Evolutionary conservation across 2,329 filamentous ascomycete species (phyloP).

Genomic region (Lachnellula hyalina): DNA sequence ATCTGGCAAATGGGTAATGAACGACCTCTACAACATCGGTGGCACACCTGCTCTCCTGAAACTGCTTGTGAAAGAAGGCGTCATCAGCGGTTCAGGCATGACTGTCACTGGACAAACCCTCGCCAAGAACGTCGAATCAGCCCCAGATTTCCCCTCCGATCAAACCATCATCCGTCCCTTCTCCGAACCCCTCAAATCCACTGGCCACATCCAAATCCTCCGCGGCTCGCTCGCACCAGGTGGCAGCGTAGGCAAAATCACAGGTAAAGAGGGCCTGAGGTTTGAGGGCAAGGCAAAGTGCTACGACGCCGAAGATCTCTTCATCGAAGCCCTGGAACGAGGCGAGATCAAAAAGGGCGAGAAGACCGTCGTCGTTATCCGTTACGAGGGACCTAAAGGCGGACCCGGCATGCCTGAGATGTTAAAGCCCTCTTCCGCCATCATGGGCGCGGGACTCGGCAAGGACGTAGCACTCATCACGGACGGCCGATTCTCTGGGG

Average conservation of each 20-base stretch:
- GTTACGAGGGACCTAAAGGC: slow-evolving; percentile 69
- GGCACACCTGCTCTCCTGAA: slow-evolving; percentile 54
- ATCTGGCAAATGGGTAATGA: slow-evolving; percentile 60
- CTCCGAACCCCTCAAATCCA: slow-evolving; percentile 63
- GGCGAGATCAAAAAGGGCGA: slow-evolving; percentile 69
- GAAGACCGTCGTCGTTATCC: slow-evolving; percentile 71
- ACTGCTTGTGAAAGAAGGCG: slow-evolving; percentile 50
- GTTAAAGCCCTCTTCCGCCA: slow-evolving; percentile 65
- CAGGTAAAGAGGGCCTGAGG: slow-evolving; percentile 64
- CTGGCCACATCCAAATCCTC: slow-evolving; percentile 69
- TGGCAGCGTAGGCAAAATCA: slow-evolving; percentile 70
- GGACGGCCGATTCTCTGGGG: slow-evolving; percentile 59
- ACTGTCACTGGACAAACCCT: slow-evolving; percentile 56
- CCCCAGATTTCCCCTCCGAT: slow-evolving; percentile 58
- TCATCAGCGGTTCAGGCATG: slow-evolving; percentile 54
- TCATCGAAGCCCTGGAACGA: slow-evolving; percentile 61
- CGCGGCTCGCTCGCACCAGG: slow-evolving; percentile 64
- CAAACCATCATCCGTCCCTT: slow-evolving; percentile 67
- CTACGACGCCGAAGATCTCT: slow-evolving; percentile 65
- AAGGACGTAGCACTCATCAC: slow-evolving; percentile 68
- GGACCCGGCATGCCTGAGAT: slow-evolving; percentile 71
- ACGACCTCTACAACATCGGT: slow-evolving; percentile 50
- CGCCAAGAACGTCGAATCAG: slow-evolving; percentile 52
- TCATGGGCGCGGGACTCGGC: slow-evolving; percentile 69
- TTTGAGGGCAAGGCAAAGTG: slow-evolving; percentile 67